Evolutionary conservation across 495 filamentous ascomycete species (phyloP), one percentile per base, ranked within the genome.

Genomic region (Talaromyces adpressus): DNA sequence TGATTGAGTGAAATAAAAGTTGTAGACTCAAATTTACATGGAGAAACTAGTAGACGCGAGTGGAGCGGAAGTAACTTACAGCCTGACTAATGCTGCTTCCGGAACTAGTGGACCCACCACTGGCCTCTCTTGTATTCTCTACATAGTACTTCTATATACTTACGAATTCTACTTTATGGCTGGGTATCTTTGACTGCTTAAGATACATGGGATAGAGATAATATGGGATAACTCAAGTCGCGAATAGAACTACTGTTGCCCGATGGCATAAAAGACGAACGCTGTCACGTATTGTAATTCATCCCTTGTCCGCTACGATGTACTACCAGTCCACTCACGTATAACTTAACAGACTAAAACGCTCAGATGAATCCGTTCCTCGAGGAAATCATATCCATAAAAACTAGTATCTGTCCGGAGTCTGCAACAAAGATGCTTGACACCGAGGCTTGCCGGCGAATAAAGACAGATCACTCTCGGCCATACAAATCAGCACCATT

Each of bases 81-180:
- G 23, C 22, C 20, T 56, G 22, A 56, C 52, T 56, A 56, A 18
- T 58, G n/a, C 56, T 58, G 53, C n/a, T 27, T 57, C 49, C 49
- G 18, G 51, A 54, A 20, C 51, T 54, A 54, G 51, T 29, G 51
- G 51, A 29, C 51, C 51, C 51, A 20, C 51, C 20, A 22, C 20
- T 54, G 9, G 4, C 25, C 25, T 27, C 25, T 27, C 27, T 27
- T 27, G 27, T 27, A 27, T 4, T 27, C 27, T 27, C 27, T 27
- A n/a, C n/a, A n/a, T n/a, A n/a, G n/a, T n/a, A 27, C 32, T 36
- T 36, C 32, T 36, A 11, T 3, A 4, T 29, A 29, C 27, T 29
- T 29, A 29, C 39, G 2, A n/a, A 45, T 16, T 45, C 39, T 36
- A 11, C 32, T 11, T 36, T 3, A 11, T 16, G 14, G 6, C 36